Percentiles rank a stretch among this genome's conserved stretches.
phyloP scores from a whole-genome alignment of 768 basidiomycete genomes.

The Calocybe gangraenosa region DNA sequence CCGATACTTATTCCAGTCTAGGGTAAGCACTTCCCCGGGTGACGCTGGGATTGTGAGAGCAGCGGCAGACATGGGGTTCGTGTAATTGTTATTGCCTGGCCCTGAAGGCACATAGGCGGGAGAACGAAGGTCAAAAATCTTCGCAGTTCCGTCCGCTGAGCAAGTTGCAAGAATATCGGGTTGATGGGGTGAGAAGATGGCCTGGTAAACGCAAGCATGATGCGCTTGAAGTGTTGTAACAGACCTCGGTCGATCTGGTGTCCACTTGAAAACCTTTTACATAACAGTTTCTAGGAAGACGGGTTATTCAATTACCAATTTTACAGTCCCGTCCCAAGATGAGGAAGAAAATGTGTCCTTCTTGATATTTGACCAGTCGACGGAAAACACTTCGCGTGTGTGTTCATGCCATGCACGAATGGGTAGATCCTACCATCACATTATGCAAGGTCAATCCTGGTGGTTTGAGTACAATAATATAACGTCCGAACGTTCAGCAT shows the following conservation, averaged over 20 bases:
- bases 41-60: conserved; percentile 78
- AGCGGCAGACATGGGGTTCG: conserved; percentile 63
- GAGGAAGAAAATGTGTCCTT: conserved; percentile 86
- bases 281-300: not conserved
- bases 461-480: not conserved
- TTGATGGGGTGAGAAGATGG: conserved; percentile 89
- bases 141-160: conserved; percentile 82
- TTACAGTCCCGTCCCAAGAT: conserved; percentile 90
- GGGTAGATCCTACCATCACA: conserved; percentile 67
- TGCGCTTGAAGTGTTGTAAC: conserved; percentile 82
- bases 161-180: conserved; percentile 79
- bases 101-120: conserved; percentile 54
- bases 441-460: conserved; percentile 18
- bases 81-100: conserved; percentile 52
- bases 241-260: conserved; percentile 75
- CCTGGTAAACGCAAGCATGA: conserved; percentile 81
- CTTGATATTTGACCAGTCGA: conserved; percentile 94
- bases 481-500: conserved; percentile 65
- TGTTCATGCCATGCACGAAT: conserved; percentile 95
- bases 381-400: conserved; percentile 84
- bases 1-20: conserved; percentile 94
- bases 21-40: conserved; percentile 68
- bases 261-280: conserved; percentile 60
- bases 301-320: conserved; percentile 56
- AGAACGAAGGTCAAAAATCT: conserved; percentile 74